Base-by-base conservation (phyloP, 2,329 filamentous ascomycete species). In the Penicillium digitatum region DNA sequence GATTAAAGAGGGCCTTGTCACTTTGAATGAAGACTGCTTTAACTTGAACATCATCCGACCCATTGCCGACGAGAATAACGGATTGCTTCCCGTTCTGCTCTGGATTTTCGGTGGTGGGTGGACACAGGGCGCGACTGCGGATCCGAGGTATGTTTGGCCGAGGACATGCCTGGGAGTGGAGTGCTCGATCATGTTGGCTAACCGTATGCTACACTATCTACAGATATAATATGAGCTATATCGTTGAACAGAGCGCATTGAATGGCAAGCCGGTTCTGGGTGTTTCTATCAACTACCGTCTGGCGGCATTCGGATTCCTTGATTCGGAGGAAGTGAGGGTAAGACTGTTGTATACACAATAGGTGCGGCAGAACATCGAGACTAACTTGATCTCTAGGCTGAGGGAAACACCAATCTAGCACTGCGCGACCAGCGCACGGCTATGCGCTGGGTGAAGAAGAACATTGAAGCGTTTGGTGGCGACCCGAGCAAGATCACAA, bases 371-470 rank as follows among this genome's bases (percentile, higher is more conserved):
- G 1, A 14, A 42, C 11, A 6, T 27, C 10, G 16, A 18, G 37
- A 20, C 29, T 49, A 26, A 38, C 24, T 45, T 20, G n/a, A 1
- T 10, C 16, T 20, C 1, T 26, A 70, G 67, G 62, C 60, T 1
- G 64, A 66, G 8, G 66, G 67, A 9, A 63, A 66, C 32, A 70
- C 64, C 14, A 70, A 69, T 20, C 56, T 68, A 18, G 67, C 63
- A 3, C 59, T 70, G 12, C 65, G 66, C 10, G 71, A 74, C 32
- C 72, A 74, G 51, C 65, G 71, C 2, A 62, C 66, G 26, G 70
- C 70, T 27, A 67, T 74, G 59, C 66, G 62, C 10, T 74, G 72
- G 72, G 66, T 74, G 12, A 70, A 71, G 57, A 53, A 68, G 39
- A 69, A 73, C 50, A 73, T 73, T 37, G 35, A 60, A 20, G 63